Conservation (phyloP, 2,329 filamentous ascomycete genomes). For the Aspergillus sp. region DNA sequence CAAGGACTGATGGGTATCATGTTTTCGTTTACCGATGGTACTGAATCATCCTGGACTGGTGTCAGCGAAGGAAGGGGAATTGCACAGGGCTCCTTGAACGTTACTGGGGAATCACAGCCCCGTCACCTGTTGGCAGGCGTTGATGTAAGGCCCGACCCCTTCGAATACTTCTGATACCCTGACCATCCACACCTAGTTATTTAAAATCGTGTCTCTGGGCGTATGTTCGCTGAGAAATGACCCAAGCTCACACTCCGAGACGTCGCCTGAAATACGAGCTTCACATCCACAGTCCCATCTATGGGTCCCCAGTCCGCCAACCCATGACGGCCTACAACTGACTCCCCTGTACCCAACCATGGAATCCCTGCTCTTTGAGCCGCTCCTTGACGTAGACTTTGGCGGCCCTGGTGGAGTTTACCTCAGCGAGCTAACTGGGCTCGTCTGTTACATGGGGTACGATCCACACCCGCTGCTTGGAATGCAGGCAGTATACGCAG, state of each 20-base stretch:
- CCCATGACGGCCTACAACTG: not conserved
- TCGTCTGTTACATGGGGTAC: conserved; percentile 10
- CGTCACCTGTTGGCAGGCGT: conserved; percentile 6
- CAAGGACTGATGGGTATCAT: conserved; percentile 8
- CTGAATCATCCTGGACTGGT: conserved; percentile 5
- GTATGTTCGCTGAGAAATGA: not conserved
- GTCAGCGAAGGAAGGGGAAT: not conserved
- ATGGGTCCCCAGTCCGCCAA: conserved; percentile 4
- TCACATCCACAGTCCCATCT: not conserved
- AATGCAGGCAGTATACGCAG: conserved; percentile 3
- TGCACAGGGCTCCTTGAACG: not conserved
- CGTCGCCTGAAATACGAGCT: not conserved
- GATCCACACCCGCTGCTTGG: conserved; percentile 8
- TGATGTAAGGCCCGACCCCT: not conserved
- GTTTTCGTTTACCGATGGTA: conserved; percentile 4
- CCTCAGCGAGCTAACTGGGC: conserved; percentile 4
- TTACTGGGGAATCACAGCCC: not conserved
- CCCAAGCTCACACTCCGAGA: too few relatives aligned
- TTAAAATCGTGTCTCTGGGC: not conserved
- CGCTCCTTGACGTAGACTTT: conserved; percentile 14
- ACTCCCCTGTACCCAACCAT: conserved; percentile 4
- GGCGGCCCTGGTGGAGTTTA: conserved; percentile 2
- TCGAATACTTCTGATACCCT: not conserved
- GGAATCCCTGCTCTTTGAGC: conserved; percentile 5
- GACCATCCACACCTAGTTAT: not conserved